Evolutionary conservation across 331 rosid genomes (phyloP), one percentile per base, ranked within the genome.

Genomic region (Acacia pycnantha): DNA sequence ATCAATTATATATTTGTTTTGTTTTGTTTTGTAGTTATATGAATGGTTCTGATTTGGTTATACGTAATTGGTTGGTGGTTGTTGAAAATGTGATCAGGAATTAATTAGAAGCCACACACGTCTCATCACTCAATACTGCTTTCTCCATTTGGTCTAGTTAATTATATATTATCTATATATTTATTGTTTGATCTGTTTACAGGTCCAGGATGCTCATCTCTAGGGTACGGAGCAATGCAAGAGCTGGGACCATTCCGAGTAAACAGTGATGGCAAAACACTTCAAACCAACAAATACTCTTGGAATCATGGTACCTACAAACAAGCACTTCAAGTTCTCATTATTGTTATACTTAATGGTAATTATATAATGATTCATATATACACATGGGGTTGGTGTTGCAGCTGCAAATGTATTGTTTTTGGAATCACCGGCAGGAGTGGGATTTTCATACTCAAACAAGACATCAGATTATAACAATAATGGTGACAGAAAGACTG

Each of bases 121-220:
- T 19, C 22, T 43, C 19, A n/a, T 51, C 11, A 11, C 0, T 22
- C 44, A 4, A 2, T 35, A 41, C 14, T 43, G 2, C 4, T 59
- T 44, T 77, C 14, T 65, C 11, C 24, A 8, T 22, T 51, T 35
- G 58, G 11, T 51, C n/a, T 51, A 18, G 58, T 18, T 16, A 51
- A 51, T 18, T 5, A 51, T 51, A 18, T 51, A 16, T 5, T 50
- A n/a, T 41, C 40, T 35, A 5, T 31, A 24, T 71, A 7, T 59
- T 4, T 58, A 46, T 54, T 43, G 59, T 70, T 70, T 70, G 33
- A 41, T 70, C 7, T 27, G 37, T 35, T 35, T 37, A 37, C 82
- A 94, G 98, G 97, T 11, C 97, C 98, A 18, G 97, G 98, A 48
- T 94, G 98, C 77, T 94, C 98, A 13, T 92, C 98, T 53, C 90